Evolutionary conservation across 75 land plant species (phyloP).

Genomic region (Cunninghamia lanceolata): DNA sequence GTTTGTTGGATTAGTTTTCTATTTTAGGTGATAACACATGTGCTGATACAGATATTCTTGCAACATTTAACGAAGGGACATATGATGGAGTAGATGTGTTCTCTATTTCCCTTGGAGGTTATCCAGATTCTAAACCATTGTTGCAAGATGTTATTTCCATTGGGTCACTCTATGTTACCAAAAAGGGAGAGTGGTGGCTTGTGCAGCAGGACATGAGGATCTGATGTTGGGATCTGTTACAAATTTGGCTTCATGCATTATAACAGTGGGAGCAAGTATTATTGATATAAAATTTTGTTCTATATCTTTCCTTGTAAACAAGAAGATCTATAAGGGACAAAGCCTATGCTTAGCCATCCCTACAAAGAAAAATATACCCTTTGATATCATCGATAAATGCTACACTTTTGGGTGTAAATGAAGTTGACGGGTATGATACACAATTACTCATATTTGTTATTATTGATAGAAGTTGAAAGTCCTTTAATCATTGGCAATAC

Average conservation of each 20-base stretch:
- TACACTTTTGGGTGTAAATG: background rate
- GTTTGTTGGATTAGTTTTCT: constrained; percentile 73
- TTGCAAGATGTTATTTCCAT: constrained; percentile 21
- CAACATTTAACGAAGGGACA: constrained; percentile 68
- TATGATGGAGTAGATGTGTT: constrained; percentile 66
- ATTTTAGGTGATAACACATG: constrained; percentile 30
- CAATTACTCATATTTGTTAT: background rate
- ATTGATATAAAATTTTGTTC: constrained; percentile 18
- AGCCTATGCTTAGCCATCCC: background rate
- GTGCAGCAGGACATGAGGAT: constrained; percentile 24
- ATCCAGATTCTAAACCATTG: background rate
- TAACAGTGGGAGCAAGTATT: constrained; percentile 26
- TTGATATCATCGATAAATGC: background rate
- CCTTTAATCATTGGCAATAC: too few species aligned
- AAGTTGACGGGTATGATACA: constrained; percentile 14
- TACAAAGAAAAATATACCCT: background rate
- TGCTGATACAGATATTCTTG: constrained; percentile 51
- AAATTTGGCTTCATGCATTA: constrained; percentile 23
- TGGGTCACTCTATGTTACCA: constrained; percentile 35
- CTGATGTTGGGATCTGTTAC: constrained; percentile 9
- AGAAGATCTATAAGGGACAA: constrained; percentile 3
- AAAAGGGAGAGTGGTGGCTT: constrained; percentile 17
- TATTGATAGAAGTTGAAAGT: too few species aligned
- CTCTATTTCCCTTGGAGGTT: constrained; percentile 33
- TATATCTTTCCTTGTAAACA: constrained; percentile 12